Conservation (phyloP, 768 basidiomycete genomes). For the Pisolithus tinctorius region DNA sequence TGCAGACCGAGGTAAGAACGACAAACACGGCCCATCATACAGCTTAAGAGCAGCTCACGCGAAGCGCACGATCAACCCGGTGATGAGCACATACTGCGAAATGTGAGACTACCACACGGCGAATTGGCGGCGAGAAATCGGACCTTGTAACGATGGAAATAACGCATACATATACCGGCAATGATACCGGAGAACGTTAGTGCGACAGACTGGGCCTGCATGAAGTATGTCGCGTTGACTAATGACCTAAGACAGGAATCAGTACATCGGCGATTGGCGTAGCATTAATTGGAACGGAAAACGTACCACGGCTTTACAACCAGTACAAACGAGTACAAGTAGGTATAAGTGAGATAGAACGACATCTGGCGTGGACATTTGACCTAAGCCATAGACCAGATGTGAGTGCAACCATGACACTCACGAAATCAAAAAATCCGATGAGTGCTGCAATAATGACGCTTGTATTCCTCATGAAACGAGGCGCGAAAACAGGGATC, state of each 20-base stretch:
- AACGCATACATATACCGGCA: constrained; percentile 42
- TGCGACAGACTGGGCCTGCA: constrained; percentile 50
- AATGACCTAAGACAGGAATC: constrained; percentile 37
- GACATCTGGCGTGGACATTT: constrained; percentile 35
- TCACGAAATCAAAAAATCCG: constrained; percentile 58
- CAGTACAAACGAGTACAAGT: constrained; percentile 63
- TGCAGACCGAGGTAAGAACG: constrained; percentile 11
- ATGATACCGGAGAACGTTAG: constrained; percentile 52
- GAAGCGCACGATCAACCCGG: constrained; percentile 54
- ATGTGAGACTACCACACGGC: neutral
- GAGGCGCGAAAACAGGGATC: constrained; percentile 53
- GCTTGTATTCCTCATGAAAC: constrained; percentile 52
- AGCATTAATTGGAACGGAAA: neutral
- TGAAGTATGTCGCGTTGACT: constrained; percentile 56
- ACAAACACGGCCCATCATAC: neutral
- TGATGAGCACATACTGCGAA: constrained; percentile 40
- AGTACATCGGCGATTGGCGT: constrained; percentile 8
- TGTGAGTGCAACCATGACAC: constrained; percentile 6
- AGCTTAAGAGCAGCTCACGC: constrained; percentile 23
- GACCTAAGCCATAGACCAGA: constrained; percentile 32
- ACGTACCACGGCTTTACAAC: constrained; percentile 44
- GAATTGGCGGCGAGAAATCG: neutral
- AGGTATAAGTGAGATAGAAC: constrained; percentile 65
- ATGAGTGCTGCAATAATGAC: constrained; percentile 54
- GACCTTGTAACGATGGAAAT: constrained; percentile 51